phyloP scores from a whole-genome alignment of 768 basidiomycete species.

The Termitomyces heimii region DNA sequence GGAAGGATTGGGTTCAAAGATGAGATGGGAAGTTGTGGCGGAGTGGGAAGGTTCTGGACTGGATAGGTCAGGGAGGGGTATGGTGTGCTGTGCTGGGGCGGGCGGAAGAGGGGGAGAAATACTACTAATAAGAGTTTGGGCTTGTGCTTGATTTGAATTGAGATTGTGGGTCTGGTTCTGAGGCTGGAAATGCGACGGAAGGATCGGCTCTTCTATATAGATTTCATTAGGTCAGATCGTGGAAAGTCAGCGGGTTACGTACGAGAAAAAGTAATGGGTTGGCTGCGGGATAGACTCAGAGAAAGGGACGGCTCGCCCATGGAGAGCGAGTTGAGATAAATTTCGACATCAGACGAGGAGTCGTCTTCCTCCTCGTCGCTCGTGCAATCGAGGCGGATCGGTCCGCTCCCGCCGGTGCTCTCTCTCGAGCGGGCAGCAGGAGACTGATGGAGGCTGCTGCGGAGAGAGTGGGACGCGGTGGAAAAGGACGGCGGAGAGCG shows the following conservation, averaged over 20 bases:
- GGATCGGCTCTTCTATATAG: not conserved
- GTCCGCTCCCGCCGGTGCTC: not conserved
- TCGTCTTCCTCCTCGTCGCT: constrained; percentile 14
- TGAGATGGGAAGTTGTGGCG: not conserved
- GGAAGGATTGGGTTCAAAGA: not conserved
- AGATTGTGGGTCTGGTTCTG: not conserved
- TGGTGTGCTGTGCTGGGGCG: constrained; percentile 25
- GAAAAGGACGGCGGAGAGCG: constrained; percentile 5
- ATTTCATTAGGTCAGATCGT: not conserved
- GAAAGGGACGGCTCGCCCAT: constrained; percentile 21
- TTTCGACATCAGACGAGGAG: constrained; percentile 24
- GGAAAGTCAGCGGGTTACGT: not conserved
- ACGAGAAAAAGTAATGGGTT: not conserved
- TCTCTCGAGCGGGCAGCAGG: not conserved
- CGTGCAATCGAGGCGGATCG: constrained; percentile 7
- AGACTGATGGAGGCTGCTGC: not conserved
- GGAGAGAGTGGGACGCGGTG: not conserved
- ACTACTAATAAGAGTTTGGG: not conserved
- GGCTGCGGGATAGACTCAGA: not conserved
- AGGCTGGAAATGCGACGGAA: not conserved
- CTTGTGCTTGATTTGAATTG: not conserved
- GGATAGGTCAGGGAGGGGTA: constrained; percentile 26
- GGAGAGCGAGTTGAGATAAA: constrained; percentile 27
- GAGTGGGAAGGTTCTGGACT: not conserved
- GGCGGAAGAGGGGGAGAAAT: constrained; percentile 18